Evolutionary conservation across 805 yeast species (phyloP).

Genomic region (Yamadazyma akitaensis): DNA sequence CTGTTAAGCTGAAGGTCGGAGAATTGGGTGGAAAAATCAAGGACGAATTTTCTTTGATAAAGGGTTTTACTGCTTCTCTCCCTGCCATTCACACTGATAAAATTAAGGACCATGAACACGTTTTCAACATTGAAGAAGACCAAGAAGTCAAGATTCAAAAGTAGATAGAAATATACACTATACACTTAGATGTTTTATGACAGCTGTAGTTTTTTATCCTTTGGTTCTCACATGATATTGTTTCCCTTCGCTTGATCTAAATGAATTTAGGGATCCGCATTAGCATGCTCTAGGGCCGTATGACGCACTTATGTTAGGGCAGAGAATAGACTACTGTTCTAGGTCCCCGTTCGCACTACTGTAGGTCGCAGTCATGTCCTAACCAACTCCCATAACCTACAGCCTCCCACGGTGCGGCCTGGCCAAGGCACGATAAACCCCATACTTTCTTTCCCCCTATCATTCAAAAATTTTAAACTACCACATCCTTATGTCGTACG

Average conservation of each 20-base stretch:
- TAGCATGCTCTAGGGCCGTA: too few species aligned
- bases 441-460: neutral
- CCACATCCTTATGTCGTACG: slow-evolving; percentile 16
- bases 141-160: slow-evolving; percentile 49
- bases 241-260: neutral
- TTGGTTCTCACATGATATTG: neutral
- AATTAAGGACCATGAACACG: slow-evolving; percentile 48
- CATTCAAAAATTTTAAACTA: neutral
- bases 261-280: too few species aligned
- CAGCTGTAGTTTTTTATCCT: neutral
- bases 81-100: slow-evolving; percentile 51
- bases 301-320: too few species aligned
- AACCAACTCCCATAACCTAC: too few species aligned
- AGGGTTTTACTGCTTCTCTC: slow-evolving; percentile 61
- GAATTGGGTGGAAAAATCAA: slow-evolving; percentile 60
- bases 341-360: too few species aligned
- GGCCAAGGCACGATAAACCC: neutral
- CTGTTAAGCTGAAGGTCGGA: slow-evolving; percentile 46
- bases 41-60: slow-evolving; percentile 60
- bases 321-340: too few species aligned
- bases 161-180: neutral
- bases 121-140: slow-evolving; percentile 65
- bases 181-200: neutral
- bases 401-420: slow-evolving; percentile 2
- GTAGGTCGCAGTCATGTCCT: too few species aligned